Evolutionary conservation across 331 rosid genomes (phyloP).

Genomic region (Telfairia occidentalis): DNA sequence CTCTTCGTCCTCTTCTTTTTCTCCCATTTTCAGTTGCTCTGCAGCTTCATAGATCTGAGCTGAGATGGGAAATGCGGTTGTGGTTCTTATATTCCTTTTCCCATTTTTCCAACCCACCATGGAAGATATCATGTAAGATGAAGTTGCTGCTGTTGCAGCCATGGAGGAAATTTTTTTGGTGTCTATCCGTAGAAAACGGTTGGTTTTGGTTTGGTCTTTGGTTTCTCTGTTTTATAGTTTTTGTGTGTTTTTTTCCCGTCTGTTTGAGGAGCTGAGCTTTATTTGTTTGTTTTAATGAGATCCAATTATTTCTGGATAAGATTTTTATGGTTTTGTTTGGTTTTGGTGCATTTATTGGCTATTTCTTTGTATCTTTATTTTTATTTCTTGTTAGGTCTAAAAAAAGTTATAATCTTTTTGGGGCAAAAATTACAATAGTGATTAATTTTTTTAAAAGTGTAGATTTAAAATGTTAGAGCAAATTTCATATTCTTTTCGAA

Average conservation of each 20-base stretch:
- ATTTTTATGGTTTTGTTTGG: slow-evolving; percentile 2
- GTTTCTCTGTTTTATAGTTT: background rate
- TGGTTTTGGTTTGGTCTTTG: background rate
- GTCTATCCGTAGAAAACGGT: background rate
- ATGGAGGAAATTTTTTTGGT: slow-evolving; percentile 22
- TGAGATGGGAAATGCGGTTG: slow-evolving; percentile 24
- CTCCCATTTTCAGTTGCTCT: slow-evolving; percentile 18
- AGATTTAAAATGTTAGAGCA: too few species aligned
- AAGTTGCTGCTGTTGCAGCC: slow-evolving; percentile 64
- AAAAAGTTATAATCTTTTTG: too few species aligned
- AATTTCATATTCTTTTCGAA: too few species aligned
- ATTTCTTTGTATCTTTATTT: background rate
- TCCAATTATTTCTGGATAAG: slow-evolving; percentile 40
- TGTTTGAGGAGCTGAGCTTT: background rate
- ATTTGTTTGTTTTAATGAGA: background rate
- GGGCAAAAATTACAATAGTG: too few species aligned
- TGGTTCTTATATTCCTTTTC: slow-evolving; percentile 27
- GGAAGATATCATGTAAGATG: slow-evolving; percentile 50
- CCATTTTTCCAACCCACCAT: slow-evolving; percentile 37
- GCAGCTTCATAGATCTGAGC: slow-evolving; percentile 39
- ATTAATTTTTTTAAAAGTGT: too few species aligned
- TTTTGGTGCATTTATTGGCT: background rate
- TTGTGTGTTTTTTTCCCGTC: background rate
- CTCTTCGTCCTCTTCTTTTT: slow-evolving; percentile 25
- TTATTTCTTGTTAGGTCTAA: background rate